Evolutionary conservation across 1,284 basidiomycete species (phyloP), one percentile per base, ranked within the genome.

Genomic region (Porogramme epimiltina): DNA sequence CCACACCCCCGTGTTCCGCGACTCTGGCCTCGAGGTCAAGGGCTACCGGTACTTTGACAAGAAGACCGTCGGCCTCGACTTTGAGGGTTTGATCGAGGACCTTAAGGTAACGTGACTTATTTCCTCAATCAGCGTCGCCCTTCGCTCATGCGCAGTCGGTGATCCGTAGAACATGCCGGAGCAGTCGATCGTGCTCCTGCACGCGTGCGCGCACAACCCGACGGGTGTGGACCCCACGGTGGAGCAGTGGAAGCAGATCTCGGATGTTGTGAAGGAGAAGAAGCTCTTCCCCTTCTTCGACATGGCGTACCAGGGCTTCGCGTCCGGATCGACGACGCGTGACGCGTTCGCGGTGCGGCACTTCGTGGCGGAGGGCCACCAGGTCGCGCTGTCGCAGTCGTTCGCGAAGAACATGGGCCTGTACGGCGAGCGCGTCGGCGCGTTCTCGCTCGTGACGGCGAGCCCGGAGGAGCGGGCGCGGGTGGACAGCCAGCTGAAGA

Each of bases 381-480:
- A 92, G 65, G 75, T 95, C 59, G 89, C 92, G 15, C 82, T 95
- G 42, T 79, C 87, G 55, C 97, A 99, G 74, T 95, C 92, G 48
- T 99, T 98, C 72, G 97, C 97, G 49, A 99, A 99, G 82, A 99
- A 99, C 80, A 96, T 98, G 82, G 96, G 97, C 55, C 82, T 99
- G 36, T 99, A 99, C 71, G 97, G 95, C 60, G 95, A 98, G 74
- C 92, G 95, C 68, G 92, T 93, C 52, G 95, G 95, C 19, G 89
- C 92, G n/a, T 93, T 99, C 81, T 95, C 93, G 20, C 71, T 98
- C 63, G 85, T 89, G 45, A 85, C 84, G 41, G 71, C 74, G 53
- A 82, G 82, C 60, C 76, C 85, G 44, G 91, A 91, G 60, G 94
- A 97, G 73, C 93, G 89, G 70, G 91, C 88, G 43, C 87, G 94